These are phyloP conservation scores for Coniochaeta sp. DNA, from an alignment of 2,329 filamentous ascomycete genomes.

Conservation along the genomic window DNA sequence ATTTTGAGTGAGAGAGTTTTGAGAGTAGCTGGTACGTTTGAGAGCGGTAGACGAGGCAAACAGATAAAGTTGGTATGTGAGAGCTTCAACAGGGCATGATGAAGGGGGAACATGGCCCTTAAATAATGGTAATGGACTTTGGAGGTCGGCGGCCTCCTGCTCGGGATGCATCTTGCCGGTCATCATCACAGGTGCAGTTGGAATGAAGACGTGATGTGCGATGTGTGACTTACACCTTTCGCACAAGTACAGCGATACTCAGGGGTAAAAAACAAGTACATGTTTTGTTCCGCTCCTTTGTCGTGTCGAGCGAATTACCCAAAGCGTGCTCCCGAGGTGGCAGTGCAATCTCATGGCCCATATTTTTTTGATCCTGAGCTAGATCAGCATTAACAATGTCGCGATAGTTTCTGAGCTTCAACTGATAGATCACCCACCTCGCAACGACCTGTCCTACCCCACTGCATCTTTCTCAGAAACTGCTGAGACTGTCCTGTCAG, in stretches of 20 bases:
- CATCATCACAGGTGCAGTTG: neutral
- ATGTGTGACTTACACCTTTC: neutral
- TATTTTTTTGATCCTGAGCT: neutral
- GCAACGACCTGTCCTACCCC: neutral
- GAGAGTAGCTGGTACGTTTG: too few relatives aligned
- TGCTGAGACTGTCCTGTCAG: neutral
- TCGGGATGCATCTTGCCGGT: too few relatives aligned
- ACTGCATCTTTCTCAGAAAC: neutral
- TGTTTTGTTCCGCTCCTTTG: neutral
- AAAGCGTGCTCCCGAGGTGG: neutral
- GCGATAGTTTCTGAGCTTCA: neutral
- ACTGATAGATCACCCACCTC: neutral
- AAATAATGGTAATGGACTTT: too few relatives aligned
- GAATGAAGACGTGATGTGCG: neutral
- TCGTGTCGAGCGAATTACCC: neutral
- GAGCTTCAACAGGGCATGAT: neutral
- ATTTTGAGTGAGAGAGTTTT: too few relatives aligned
- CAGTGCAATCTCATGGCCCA: neutral
- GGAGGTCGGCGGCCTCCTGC: too few relatives aligned
- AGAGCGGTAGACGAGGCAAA: too few relatives aligned
- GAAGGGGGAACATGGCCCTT: too few relatives aligned
- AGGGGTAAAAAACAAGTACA: neutral
- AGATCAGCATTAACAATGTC: neutral
- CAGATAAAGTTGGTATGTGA: too few relatives aligned
- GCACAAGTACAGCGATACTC: neutral